Base-by-base conservation (phyloP, 768 basidiomycete species). In the Mycena floridula region DNA sequence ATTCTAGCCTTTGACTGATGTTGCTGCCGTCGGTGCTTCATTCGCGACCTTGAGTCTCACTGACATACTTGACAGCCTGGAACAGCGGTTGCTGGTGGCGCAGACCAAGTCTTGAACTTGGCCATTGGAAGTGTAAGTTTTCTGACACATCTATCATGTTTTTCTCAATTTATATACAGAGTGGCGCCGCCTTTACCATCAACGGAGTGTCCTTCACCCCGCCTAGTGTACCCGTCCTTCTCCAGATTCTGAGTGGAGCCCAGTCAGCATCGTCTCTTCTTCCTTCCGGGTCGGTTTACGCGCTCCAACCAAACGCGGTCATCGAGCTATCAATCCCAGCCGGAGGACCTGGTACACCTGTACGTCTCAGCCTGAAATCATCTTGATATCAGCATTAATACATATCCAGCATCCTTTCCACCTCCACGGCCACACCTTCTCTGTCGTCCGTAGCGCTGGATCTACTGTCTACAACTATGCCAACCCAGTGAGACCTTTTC, bases 191-290 rank as follows among this genome's bases (percentile, higher is more conserved):
- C 5, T 72, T 65, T 54, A 47, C 48, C 5, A 50, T 72, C 37
- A 65, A 64, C 43, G 60, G 60, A n/a, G 54, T 35, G 22, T 41
- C 50, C 4, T 66, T 56, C 44, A 24, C 36, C 8, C 55, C 64
- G 2, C 70, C 70, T 0, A 53, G 59, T 4, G 62, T 66, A 1
- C 73, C 72, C 2, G 71, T 70, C 2, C 55, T 74, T 2, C 56
- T 73, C 28, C 72, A 74, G 45, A 69, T 73, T 5, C 42, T 73
- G 30, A 69, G 64, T 38, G 72, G 73, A 18, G 60, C 63, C n/a
- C 56, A 53, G 24, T 44, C 50, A 26, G 66, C 72, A 28, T 32
- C 48, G 5, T 25, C 45, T 13, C 51, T 68, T 9, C 54, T 66
- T 6, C 56, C 63, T 2, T 28, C 57, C 8, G 67, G 66, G 15